A percentile compares a stretch with the other conserved stretches of the same genome.
Evolutionary conservation across 2,329 filamentous ascomycete genomes (phyloP).

Genomic region (Cladosporium sphaerospermum): DNA sequence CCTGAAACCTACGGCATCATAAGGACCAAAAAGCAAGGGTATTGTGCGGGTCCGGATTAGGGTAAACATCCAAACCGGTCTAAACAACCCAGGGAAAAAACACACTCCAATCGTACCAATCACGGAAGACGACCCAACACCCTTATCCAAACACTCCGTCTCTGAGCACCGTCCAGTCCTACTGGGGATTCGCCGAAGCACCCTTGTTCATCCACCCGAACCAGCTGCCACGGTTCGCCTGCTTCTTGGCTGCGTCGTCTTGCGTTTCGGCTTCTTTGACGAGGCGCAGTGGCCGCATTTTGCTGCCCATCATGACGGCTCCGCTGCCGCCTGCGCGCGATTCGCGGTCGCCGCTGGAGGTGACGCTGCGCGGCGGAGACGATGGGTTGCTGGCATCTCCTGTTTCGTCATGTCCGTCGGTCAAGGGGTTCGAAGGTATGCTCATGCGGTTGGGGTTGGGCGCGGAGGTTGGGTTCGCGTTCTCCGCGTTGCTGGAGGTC

Average conservation of each 20-base stretch:
- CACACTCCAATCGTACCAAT: no score
- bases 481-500: conserved; percentile 17
- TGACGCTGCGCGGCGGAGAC: conserved; percentile 54
- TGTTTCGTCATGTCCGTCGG: conserved; percentile 7
- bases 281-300: conserved; percentile 76
- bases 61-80: no score
- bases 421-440: conserved; percentile 17
- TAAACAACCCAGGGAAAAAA: no score
- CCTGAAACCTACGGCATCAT: no score
- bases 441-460: conserved; percentile 19
- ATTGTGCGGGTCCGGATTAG: no score
- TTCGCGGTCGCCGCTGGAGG: conserved; percentile 28
- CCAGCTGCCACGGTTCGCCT: conserved; percentile 42
- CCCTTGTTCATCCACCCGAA: conserved; percentile 42
- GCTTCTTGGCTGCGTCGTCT: conserved; percentile 36
- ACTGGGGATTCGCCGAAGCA: conserved; percentile 1
- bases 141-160: conserved; percentile 6
- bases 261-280: conserved; percentile 63
- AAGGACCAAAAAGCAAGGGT: no score
- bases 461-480: conserved; percentile 13
- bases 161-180: conserved; percentile 6
- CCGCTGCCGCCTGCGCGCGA: conserved; percentile 20
- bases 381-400: conserved; percentile 35
- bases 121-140: no score
- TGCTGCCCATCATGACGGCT: conserved; percentile 51